phyloP scores from a whole-genome alignment of 495 filamentous ascomycete species.

The Penicillium manginii region DNA sequence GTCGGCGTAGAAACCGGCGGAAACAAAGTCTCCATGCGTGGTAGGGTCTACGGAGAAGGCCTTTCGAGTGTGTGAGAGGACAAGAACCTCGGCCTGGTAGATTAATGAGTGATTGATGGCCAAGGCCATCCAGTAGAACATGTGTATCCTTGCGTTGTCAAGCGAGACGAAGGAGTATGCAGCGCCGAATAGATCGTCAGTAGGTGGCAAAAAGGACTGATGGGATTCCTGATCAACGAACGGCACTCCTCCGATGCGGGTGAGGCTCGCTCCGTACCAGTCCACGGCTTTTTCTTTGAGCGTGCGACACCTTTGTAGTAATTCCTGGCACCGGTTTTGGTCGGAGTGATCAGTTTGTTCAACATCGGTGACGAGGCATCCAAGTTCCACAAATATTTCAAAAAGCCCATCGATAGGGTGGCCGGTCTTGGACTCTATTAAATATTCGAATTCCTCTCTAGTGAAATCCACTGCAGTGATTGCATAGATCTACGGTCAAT shows the following conservation, averaged over 20 bases:
- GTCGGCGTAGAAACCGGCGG: slow-evolving; percentile 5
- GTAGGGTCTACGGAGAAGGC: not conserved
- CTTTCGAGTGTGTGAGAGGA: not conserved
- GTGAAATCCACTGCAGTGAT: slow-evolving; percentile 1
- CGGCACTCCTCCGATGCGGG: not conserved
- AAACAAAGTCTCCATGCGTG: not conserved
- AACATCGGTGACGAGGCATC: slow-evolving; percentile 1
- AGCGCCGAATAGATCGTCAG: not conserved
- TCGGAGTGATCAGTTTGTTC: not conserved
- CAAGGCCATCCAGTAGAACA: slow-evolving; percentile 12
- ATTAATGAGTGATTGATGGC: slow-evolving; percentile 5
- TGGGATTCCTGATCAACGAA: not conserved
- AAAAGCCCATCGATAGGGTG: slow-evolving; percentile 10
- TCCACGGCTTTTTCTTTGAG: not conserved
- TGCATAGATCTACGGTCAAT: not conserved
- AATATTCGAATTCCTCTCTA: slow-evolving; percentile 5
- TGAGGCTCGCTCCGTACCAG: slow-evolving; percentile 3
- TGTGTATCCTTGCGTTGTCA: slow-evolving; percentile 6
- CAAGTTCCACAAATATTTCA: slow-evolving; percentile 10
- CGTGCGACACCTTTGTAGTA: not conserved
- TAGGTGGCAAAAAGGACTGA: not conserved
- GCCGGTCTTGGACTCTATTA: slow-evolving; percentile 3
- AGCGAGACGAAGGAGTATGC: slow-evolving; percentile 7
- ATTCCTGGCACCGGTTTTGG: not conserved
- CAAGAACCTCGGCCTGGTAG: slow-evolving; percentile 6